phyloP scores from a whole-genome alignment of 2,329 filamentous ascomycete genomes.

The Domatiomyces catenatus region DNA sequence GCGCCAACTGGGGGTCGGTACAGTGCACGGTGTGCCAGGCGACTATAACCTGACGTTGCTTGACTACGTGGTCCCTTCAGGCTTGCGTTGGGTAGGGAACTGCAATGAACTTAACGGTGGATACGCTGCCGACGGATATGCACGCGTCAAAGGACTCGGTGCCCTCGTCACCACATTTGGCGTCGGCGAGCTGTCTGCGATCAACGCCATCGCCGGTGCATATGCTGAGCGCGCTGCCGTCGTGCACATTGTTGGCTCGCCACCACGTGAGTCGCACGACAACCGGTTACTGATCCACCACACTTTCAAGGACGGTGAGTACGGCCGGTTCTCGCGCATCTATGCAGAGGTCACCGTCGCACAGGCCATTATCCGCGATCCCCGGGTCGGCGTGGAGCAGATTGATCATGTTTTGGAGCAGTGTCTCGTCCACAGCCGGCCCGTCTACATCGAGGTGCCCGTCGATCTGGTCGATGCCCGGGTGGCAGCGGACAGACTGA shows the following conservation, averaged over 20 bases:
- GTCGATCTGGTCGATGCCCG: conserved; percentile 33
- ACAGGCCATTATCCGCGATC: conserved; percentile 32
- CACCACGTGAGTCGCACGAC: conserved; percentile 33
- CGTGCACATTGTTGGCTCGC: conserved; percentile 45
- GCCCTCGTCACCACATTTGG: conserved; percentile 42
- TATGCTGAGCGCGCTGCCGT: conserved; percentile 45
- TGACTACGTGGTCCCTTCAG: conserved; percentile 41
- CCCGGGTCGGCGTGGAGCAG: conserved; percentile 30
- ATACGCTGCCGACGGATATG: conserved; percentile 65
- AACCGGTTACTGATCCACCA: conserved; percentile 26
- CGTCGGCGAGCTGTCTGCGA: conserved; percentile 35
- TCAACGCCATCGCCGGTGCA: conserved; percentile 24
- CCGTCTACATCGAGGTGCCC: conserved; percentile 42
- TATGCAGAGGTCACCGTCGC: conserved; percentile 33
- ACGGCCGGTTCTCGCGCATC: conserved; percentile 36
- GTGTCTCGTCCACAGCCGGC: conserved; percentile 37
- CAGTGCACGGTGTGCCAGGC: conserved; percentile 38
- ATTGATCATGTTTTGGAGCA: conserved; percentile 37
- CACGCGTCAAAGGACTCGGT: conserved; percentile 36
- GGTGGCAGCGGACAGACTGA: conserved; percentile 34
- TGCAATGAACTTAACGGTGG: conserved; percentile 48
- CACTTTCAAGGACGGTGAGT: conserved; percentile 34
- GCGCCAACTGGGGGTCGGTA: conserved; percentile 32
- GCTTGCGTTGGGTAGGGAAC: conserved; percentile 44
- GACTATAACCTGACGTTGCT: conserved; percentile 31